phyloP scores from a whole-genome alignment of 2,329 filamentous ascomycete species.

The Ophiocordyceps sinensis region DNA sequence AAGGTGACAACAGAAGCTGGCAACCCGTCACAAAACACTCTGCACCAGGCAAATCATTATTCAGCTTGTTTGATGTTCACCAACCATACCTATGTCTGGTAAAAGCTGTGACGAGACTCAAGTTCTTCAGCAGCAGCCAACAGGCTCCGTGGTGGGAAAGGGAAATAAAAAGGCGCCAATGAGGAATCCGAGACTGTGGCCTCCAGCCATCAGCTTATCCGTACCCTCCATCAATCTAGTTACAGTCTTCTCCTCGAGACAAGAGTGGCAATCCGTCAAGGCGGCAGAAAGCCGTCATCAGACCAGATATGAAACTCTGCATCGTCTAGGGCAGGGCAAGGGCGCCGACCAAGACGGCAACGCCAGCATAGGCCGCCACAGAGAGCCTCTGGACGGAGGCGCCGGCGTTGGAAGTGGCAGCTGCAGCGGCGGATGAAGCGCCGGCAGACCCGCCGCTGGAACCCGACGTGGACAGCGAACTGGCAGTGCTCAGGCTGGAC shows the following conservation, averaged over 20 bases:
- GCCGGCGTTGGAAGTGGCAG: not conserved
- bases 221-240: not conserved
- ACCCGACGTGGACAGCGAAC: not conserved
- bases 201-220: not conserved
- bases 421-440: conserved; percentile 1
- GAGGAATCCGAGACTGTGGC: not conserved
- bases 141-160: not conserved
- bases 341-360: not conserved
- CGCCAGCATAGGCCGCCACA: not conserved
- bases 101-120: no score
- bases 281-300: not conserved
- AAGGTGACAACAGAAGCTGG: no score
- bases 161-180: not conserved
- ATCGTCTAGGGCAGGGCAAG: not conserved
- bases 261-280: not conserved
- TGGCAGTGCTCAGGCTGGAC: conserved; percentile 1
- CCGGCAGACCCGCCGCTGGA: conserved; percentile 1
- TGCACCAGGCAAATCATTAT: no score
- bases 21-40: no score
- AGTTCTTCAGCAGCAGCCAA: not conserved
- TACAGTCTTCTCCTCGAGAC: not conserved
- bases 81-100: no score
- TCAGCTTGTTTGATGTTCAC: no score
- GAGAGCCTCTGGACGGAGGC: not conserved
- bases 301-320: not conserved